Evolutionary conservation across 805 yeast genomes (phyloP).

Genomic region (Ogataea salicorniae): DNA sequence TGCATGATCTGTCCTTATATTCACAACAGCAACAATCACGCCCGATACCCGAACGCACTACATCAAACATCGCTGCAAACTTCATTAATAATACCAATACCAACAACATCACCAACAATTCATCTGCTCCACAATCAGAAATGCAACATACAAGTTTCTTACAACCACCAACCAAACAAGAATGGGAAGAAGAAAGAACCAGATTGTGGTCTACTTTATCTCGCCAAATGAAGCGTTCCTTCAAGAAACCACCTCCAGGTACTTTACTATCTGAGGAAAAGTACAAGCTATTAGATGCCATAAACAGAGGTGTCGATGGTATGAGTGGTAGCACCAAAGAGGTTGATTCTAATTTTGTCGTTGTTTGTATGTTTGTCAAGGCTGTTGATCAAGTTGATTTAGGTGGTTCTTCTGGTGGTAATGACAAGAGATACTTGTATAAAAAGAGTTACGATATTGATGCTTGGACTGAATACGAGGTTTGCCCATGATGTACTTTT

Average conservation of each 20-base stretch:
- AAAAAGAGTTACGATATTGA: conserved; percentile 46
- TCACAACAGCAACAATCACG: not conserved
- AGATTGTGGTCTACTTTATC: conserved; percentile 63
- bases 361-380: conserved; percentile 64
- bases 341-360: conserved; percentile 54
- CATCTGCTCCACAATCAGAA: not conserved
- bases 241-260: conserved; percentile 74
- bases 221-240: conserved; percentile 54
- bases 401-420: conserved; percentile 36
- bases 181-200: conserved; percentile 61
- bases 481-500: conserved; percentile 52
- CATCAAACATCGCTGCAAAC: not conserved
- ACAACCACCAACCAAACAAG: conserved; percentile 48
- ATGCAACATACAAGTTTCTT: conserved; percentile 2
- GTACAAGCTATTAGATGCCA: conserved; percentile 57
- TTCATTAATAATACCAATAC: too few species aligned
- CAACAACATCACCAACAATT: not conserved
- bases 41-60: not conserved
- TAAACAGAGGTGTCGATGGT: conserved; percentile 81
- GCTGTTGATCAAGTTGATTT: conserved; percentile 64
- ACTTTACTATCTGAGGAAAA: conserved; percentile 49
- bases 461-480: conserved; percentile 72
- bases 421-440: conserved; percentile 47
- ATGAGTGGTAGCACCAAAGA: conserved; percentile 42
- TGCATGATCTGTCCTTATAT: conserved; percentile 8